Base-by-base conservation (phyloP, 257 asterid species). In the Scutellaria galericulata region DNA sequence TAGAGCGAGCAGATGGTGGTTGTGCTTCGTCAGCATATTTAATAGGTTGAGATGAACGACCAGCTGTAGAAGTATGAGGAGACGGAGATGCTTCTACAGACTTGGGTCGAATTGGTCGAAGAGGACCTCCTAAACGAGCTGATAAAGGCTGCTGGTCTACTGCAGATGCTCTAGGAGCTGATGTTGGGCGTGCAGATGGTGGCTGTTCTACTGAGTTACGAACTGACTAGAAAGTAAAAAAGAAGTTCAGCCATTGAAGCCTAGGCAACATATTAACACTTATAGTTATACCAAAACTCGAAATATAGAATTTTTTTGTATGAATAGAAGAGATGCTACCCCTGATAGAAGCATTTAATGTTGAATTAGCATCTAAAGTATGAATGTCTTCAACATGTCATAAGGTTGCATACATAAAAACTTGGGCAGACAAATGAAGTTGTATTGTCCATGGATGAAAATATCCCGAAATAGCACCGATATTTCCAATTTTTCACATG, bases 221-320 rank as follows among this genome's bases (percentile, higher is more conserved):
- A 78, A 81, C 89, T 81, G 96, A 64, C 98, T 93, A 83, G 81
- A 83, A 76, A 75, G 80, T 45, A 79, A 62, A 52, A 75, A 73
- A 76, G 52, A 77, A 45, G 51, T 71, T 74, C 73, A 75, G 70
- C 40, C 27, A 65, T 10, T 40, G 53, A 51, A 66, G 40, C 52
- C 71, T 24, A 56, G 27, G 44, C 51, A 66, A 79, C 53, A 18
- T 44, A 47, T 53, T 11, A 44, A 31, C 37, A 31, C 4, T 31
- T 31, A 31, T 0, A 31, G 37, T 31, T 31, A 31, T 31, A 0
- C 37, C 37, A 31, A 31, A 31, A 31, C 37, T 31, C 5, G 37
- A 3, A 31, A 31, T 31, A 31, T 31, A 31, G 37, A 31, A 31
- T 4, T 31, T 45, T 44, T 45, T 45, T 9, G 12, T 45, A 59